Evolutionary conservation across 2,329 filamentous ascomycete species (phyloP), one percentile per base, ranked within the genome.

Genomic region (Penicillium fuscoglaucum): DNA sequence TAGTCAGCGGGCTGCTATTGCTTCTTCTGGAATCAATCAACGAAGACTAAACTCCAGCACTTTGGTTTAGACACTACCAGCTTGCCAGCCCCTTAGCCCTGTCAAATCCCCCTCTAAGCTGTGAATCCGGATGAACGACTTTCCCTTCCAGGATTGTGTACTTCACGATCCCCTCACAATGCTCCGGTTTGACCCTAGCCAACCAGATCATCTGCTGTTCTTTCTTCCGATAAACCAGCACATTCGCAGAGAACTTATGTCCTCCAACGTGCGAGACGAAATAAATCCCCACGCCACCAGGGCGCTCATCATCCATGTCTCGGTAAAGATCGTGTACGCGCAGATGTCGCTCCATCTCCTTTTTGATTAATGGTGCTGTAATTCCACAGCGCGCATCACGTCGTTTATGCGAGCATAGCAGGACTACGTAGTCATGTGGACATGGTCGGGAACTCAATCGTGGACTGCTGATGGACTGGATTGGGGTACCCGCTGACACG

Each of bases 261-360:
- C 93, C 93, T 33, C 93, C 93, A 5, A 96, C 90, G 71, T 97
- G 93, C 59, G 87, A 93, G 66, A 96, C 92, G 71, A 93, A 96
- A 78, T 95, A 96, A 60, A 96, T 90, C 1, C 90, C 92, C 1
- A 93, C 91, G 8, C 92, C 92, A 8, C 92, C 91, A 0, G 90
- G 89, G 47, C 92, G 80, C 73, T 90, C 87, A 72, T 96, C 92
- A 70, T 93, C 86, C 15, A 91, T 77, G 71, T 96, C 92, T 33
- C 92, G 86, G 72, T 88, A 90, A n/a, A 96, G 78, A 0, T 90
- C 90, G 6, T 92, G 79, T 1, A 89, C 89, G 0, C 90, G 86
- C 28, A 96, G 83, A 72, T 96, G 90, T 2, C 91, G 83, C 78
- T 95, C 90, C 33, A 96, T 81, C 75, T 96, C 92, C 68, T 87